Evolutionary conservation across 192 early-diverging fungal species (phyloP), one percentile per base, ranked within the genome.

Genomic region (Mortierella hygrophila): DNA sequence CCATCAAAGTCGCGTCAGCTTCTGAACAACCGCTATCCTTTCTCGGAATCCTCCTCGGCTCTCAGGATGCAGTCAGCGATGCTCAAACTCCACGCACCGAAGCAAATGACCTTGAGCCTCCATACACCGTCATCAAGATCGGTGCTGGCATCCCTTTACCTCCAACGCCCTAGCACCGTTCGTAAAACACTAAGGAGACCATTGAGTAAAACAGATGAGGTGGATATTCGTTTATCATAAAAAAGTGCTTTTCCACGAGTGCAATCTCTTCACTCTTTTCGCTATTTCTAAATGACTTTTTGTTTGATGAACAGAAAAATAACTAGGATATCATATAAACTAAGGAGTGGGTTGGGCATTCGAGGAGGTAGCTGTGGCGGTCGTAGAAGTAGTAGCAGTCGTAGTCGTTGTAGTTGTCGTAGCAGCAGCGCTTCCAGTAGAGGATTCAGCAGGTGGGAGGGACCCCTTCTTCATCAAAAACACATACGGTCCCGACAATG

Each of bases 391-490:
- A 35, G 37, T 38, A 15, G 68, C 26, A 10, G 35, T 23, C 38
- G 32, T 18, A 10, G 69, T 35, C 21, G 6, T n/a, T 16, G 69
- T 7, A 2, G 38, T 41, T 21, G 38, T 29, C 10, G 11, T 32
- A 65, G 26, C 60, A 32, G 60, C 60, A 16, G 11, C 32, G 26
- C 60, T 65, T 35, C n/a, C n/a, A 13, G 29, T 29, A 32, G 60
- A 13, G 26, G 60, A 65, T 65, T 13, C 60, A 65, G 26, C 29
- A 65, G 68, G 20, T 18, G 47, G 70, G 23, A 37, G 18, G 0
- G 79, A 71, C 18, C 63, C 81, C 38, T 83, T 83, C 77, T 71
- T 78, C 47, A 78, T 72, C 41, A 83, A 57, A 60, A 83, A 42
- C 4, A 83, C 77, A 78, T 83, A 83, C 0, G 82, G 52, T 5